Evolutionary conservation across 331 rosid species (phyloP), one percentile per base, ranked within the genome.

Genomic region (Pyracantha coccinea): DNA sequence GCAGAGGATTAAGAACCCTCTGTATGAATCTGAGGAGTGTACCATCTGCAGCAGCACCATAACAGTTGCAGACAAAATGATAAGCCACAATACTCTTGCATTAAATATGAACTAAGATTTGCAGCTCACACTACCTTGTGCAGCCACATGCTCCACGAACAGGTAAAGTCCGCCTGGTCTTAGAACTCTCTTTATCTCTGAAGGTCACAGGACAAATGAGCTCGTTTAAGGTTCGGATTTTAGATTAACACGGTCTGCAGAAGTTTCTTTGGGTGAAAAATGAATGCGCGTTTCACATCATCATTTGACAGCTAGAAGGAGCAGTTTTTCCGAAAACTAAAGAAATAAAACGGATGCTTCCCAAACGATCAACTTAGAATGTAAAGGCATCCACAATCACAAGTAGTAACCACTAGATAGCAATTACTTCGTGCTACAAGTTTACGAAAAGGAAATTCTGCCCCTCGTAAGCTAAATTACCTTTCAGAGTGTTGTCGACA

Each of bases 141-240:
- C 97, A 32, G 93, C 97, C 24, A 94, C 93, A 28, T 92, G 97
- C 77, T 94, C 98, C 28, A 90, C 83, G 75, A 90, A 92, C 44
- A 87, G 69, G 79, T 90, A 94, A 17, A 81, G 50, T 65, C 97
- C 99, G 62, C 93, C 97, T 2, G 93, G 97, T 72, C 87, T 81
- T 31, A 92, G 82, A 66, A 94, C 97, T 77, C 97, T 75, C 78
- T 54, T 90, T 75, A 90, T 92, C 89, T 94, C 97, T 94, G 75
- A 80, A 78, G 72, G 71, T 58, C 60, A 33, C 13, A 12, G 59
- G 41, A 38, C 33, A 16, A 52, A 17, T 44, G 7, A 71, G 6
- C n/a, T 55, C 0, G 23, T n/a, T 27, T 28, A 21, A 6, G 23
- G 35, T 11, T 6, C 8, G 12, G 50, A 59, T 31, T 50, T 33